Conservation (phyloP, 306 rosid genomes). For the Citrullus mucosospermus region DNA sequence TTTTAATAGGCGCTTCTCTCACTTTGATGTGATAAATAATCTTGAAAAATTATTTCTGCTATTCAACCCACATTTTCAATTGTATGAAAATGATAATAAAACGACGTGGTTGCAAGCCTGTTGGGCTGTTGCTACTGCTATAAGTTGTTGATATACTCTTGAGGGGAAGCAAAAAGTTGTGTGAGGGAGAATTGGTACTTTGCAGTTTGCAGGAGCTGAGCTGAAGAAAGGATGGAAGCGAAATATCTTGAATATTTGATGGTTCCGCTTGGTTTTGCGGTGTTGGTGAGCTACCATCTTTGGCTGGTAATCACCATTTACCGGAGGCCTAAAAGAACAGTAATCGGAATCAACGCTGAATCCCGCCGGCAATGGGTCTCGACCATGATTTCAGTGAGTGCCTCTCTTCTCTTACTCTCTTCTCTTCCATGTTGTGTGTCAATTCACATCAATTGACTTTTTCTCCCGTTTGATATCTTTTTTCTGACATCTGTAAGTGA, state of each 20-base stretch:
- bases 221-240: constrained; percentile 28
- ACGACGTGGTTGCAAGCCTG: not conserved
- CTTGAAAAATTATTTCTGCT: not conserved
- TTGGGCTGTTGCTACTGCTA: not conserved
- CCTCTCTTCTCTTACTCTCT: not conserved
- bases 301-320: constrained; percentile 40
- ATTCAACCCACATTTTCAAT: not conserved
- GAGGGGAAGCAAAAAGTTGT: not conserved
- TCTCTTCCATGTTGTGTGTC: not conserved
- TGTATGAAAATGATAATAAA: not conserved
- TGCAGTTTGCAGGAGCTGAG: not conserved
- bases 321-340: constrained; percentile 41
- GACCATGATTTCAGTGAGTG: constrained; percentile 53
- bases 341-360: constrained; percentile 60
- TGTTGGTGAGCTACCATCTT: constrained; percentile 37
- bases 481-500: not conserved
- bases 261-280: constrained; percentile 50
- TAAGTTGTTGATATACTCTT: not conserved
- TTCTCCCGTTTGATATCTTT: not conserved
- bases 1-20: not conserved
- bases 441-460: not conserved
- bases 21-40: not conserved
- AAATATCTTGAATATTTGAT: constrained; percentile 31
- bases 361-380: constrained; percentile 72
- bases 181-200: not conserved